Evolutionary conservation across 1,284 basidiomycete genomes (phyloP).

Genomic region (Heterobasidion occidentale): DNA sequence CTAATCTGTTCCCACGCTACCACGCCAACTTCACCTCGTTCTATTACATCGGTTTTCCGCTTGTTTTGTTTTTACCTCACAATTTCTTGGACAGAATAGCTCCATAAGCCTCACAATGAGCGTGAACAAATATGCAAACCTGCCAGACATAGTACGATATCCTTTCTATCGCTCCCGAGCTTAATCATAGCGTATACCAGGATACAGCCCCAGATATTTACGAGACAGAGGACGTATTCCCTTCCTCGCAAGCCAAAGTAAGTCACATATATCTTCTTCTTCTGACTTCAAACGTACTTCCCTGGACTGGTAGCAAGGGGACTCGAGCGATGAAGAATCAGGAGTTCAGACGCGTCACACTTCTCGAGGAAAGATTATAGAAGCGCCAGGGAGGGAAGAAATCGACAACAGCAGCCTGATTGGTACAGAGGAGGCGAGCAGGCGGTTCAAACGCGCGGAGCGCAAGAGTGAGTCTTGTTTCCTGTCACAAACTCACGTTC

Average conservation of each 20-base stretch:
- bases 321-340: slow-evolving; percentile 60
- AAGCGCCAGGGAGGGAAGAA: slow-evolving; percentile 34
- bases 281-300: background rate
- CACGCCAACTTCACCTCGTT: background rate
- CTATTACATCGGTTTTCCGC: too few species aligned
- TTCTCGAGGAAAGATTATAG: slow-evolving; percentile 24
- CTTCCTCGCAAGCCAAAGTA: slow-evolving; percentile 40
- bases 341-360: slow-evolving; percentile 28
- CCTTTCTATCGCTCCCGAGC: background rate
- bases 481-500: background rate
- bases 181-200: slow-evolving; percentile 28
- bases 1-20: background rate
- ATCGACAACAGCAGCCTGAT: slow-evolving; percentile 43
- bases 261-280: slow-evolving; percentile 13
- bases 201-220: slow-evolving; percentile 90
- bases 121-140: slow-evolving; percentile 74
- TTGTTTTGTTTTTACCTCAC: too few species aligned
- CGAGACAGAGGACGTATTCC: slow-evolving; percentile 79
- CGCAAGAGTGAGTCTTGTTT: slow-evolving; percentile 32
- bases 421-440: slow-evolving; percentile 52
- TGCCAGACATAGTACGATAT: slow-evolving; percentile 78
- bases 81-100: too few species aligned
- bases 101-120: slow-evolving; percentile 37
- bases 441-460: slow-evolving; percentile 63
- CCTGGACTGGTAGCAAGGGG: slow-evolving; percentile 36